Percentiles rank a stretch among this genome's conserved stretches.
phyloP scores from a whole-genome alignment of 257 asterid species.

The Solanum paucissectum region DNA sequence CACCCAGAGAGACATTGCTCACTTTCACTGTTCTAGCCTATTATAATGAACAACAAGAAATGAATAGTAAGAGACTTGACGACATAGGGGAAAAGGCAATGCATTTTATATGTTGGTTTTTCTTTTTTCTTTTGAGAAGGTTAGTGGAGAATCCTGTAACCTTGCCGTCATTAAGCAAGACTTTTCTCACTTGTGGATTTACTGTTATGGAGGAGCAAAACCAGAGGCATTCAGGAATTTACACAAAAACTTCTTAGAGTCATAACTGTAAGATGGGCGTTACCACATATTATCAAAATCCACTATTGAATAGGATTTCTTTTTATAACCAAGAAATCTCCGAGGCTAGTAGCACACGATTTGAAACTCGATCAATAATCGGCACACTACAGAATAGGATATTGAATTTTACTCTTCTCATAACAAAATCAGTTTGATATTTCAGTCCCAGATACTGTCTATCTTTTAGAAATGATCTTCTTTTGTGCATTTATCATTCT shows the following conservation, averaged over 20 bases:
- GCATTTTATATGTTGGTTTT: not conserved
- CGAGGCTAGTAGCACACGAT: not conserved
- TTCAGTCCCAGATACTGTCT: not conserved
- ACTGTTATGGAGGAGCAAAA: not conserved
- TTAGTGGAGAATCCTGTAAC: not conserved
- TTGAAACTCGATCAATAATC: not conserved
- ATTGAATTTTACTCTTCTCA: not conserved
- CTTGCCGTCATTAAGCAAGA: not conserved
- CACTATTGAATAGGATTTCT: not conserved
- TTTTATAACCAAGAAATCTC: not conserved
- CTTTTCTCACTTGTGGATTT: not conserved
- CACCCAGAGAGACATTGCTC: conserved; percentile 54
- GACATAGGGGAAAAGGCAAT: not conserved
- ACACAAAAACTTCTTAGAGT: not conserved
- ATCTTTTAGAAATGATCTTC: not conserved
- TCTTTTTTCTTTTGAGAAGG: not conserved
- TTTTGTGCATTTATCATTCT: not conserved
- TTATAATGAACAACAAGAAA: not conserved
- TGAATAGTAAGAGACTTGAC: not conserved
- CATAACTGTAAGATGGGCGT: not conserved
- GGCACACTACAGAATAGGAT: not conserved
- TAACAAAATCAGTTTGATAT: not conserved
- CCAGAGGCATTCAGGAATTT: not conserved
- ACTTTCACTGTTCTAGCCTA: conserved; percentile 59
- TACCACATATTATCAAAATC: not conserved